Base-by-base conservation (phyloP, 108 stramenopile species). In the Conticribra guillardii region DNA sequence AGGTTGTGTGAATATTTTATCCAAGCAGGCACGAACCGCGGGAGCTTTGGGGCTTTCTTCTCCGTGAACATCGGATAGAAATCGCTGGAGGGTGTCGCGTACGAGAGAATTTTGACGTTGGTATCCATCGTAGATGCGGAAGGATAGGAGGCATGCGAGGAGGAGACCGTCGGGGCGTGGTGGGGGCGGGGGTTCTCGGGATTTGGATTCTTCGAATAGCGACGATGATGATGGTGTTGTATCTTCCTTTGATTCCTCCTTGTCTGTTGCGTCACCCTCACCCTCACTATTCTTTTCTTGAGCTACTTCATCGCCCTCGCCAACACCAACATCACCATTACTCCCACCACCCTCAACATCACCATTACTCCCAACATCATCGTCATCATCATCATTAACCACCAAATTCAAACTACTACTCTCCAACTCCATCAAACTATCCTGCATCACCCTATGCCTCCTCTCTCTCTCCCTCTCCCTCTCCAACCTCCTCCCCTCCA, bases 81-180 rank as follows among this genome's bases (percentile, higher is more conserved):
- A 94, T 51, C 90, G 80, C 65, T 91, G 93, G 2, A 94, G 32
- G 27, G 90, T 94, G 67, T 94, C 93, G 33, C 93, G 60, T 18
- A 77, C 69, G 22, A 94, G 53, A 8, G 66, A 49, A 1, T 86
- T 83, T 63, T 86, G 88, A 34, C 91, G 89, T 79, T 90, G 89
- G 53, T 87, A 94, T 21, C 84, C 76, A 80, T 94, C 93, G 47
- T 94, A 94, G 16, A 94, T 70, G 11, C 85, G 73, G 66, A 85
- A 94, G 28, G 88, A 82, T 24, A 85, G 57, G 26, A 77, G 64
- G 22, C 60, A 66, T 9, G 57, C 64, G 7, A 77, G 60, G 21
- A 48, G 72, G 19, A 79, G 41, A 26, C 72, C 76, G 56, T 78
- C 71, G 8, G 30, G 21, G 30, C 81, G 62, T 14, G 71, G 64